Base-by-base conservation (phyloP, 73 alveolate genomes). In the Paramecium tetraurelia region DNA sequence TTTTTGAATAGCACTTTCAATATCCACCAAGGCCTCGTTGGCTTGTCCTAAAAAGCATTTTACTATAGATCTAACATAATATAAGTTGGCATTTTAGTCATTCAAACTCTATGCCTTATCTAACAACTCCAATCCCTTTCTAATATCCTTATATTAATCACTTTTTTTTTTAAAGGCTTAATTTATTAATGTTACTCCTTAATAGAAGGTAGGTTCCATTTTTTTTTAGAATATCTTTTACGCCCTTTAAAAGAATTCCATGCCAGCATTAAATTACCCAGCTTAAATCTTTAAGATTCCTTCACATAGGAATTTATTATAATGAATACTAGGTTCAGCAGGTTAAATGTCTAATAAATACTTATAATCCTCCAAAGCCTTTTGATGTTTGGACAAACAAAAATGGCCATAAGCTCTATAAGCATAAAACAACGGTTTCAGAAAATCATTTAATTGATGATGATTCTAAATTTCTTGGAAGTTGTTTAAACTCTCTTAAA, bases 381-480 rank as follows among this genome's bases (percentile, higher is more conserved):
- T 89, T 71, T 93, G 40, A 89, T 93, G 96, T 29, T 53, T 89
- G 4, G 85, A 89, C 27, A 89, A 18, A 35, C 94, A 93, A 40
- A 92, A 72, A 20, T 59, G 33, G 1, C 93, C 96, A 89, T 93
- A 93, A 16, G 93, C 96, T 44, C 96, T 75, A 88, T 93, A 93
- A 12, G 92, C 86, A 46, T 89, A 89, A 22, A 89, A 93, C 16
- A 92, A 68, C 29, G 93, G 92, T 22, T 92, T 92, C 22, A 93
- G 33, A 35, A 84, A 93, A 71, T 93, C 96, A 24, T 77, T 88
- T 33, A 93, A 53, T 63, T 77, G 53, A 53, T 68, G 75, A 58
- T 87, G 76, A 21, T 41, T 70, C 20, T 59, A 63, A 29, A 93
- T 93, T 33, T 38, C 63, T 24, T 53, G 22, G 24, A 93, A 84